Evolutionary conservation across 73 alveolate species (phyloP).

Genomic region (Symbiodinium pilosum): DNA sequence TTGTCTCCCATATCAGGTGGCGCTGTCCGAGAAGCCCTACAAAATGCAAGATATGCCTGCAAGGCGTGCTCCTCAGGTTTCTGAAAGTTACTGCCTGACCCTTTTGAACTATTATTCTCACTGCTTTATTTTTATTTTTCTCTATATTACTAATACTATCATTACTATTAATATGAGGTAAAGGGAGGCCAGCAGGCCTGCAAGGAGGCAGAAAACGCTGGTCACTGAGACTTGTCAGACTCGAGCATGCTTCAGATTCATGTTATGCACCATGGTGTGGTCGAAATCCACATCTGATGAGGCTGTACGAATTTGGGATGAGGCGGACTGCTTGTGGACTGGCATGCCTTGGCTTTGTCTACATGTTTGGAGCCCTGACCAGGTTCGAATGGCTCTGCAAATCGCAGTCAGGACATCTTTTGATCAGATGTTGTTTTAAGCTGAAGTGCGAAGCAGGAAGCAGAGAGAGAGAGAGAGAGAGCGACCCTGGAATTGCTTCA

Average conservation of each 20-base stretch:
- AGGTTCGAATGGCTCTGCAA: constrained; percentile 4
- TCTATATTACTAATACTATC: too few species aligned
- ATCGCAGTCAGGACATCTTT: neutral
- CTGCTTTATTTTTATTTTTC: too few species aligned
- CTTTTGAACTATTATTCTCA: too few species aligned
- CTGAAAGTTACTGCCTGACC: too few species aligned
- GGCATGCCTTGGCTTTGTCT: neutral
- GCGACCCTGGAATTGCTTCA: too few species aligned
- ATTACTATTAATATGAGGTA: too few species aligned
- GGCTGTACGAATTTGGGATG: neutral
- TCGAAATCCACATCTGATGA: neutral
- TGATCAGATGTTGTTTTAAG: too few species aligned
- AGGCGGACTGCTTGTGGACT: neutral
- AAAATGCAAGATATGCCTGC: neutral
- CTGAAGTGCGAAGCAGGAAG: too few species aligned
- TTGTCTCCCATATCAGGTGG: neutral
- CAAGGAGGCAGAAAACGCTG: neutral
- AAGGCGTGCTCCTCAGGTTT: neutral
- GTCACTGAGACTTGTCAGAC: neutral
- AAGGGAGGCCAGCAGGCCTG: neutral
- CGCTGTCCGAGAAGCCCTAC: neutral
- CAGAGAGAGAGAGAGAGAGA: too few species aligned
- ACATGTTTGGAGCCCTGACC: too few species aligned
- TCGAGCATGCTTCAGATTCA: neutral
- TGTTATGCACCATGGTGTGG: neutral